Evolutionary conservation across 768 basidiomycete genomes (phyloP).

Genomic region (Lactarius sp.): DNA sequence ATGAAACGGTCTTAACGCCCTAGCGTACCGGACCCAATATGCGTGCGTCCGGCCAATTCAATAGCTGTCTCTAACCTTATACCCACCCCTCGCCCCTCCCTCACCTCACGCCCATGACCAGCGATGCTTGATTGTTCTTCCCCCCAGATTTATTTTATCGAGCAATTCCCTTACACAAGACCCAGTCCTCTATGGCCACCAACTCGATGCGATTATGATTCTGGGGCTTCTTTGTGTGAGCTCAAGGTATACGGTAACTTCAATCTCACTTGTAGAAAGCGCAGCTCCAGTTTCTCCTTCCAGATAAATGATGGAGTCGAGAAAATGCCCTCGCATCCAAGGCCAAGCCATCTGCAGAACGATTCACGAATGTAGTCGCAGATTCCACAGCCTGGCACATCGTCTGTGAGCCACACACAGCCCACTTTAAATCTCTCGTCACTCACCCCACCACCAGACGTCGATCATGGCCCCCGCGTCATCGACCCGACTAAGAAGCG

Average conservation of each 20-base stretch:
- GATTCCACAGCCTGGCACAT: background rate
- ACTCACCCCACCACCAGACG: background rate
- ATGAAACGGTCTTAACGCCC: background rate
- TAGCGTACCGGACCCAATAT: background rate
- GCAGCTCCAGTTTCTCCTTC: background rate
- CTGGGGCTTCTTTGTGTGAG: background rate
- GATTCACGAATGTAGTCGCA: background rate
- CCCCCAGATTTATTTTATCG: background rate
- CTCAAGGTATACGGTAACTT: background rate
- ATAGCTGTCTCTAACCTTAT: background rate
- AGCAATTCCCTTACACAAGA: background rate
- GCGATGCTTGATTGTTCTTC: background rate
- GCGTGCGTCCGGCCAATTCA: background rate
- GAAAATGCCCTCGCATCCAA: background rate
- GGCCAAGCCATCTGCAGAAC: background rate
- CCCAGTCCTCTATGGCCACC: background rate
- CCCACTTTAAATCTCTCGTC: background rate
- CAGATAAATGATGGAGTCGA: background rate
- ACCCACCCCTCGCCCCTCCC: background rate
- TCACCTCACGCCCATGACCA: background rate
- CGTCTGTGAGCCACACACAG: background rate
- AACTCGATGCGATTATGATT: background rate
- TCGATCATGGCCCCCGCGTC: constrained; percentile 3
- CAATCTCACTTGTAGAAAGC: background rate
- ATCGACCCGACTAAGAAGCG: background rate